Evolutionary conservation across 495 filamentous ascomycete species (phyloP), one percentile per base, ranked within the genome.

Genomic region (Hyaloscypha bicolor): DNA sequence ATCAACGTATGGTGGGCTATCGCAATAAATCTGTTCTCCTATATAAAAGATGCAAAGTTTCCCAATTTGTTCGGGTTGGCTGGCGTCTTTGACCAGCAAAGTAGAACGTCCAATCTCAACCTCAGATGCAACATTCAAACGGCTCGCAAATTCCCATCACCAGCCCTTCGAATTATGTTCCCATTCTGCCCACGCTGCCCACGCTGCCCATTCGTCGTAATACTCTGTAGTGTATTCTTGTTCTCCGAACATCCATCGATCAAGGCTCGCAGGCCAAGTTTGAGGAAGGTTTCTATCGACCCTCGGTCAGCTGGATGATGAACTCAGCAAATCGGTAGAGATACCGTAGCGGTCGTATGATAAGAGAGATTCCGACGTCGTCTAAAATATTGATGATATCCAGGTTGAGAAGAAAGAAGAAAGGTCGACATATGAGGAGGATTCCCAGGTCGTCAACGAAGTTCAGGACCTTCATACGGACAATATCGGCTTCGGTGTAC

Each of bases 361-460:
- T 32, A 21, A 70, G 31, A 31, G 39, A 42, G 9, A 60, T 60
- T 6, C 67, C 67, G 45, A 69, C 65, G 51, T 69, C 67, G 51
- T 69, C 67, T 32, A 69, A 9, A 57, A 69, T 56, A 29, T 69
- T 69, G 42, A 69, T 6, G 45, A 60, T 32, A 31, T 69, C 42
- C 45, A 62, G 57, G 32, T 57, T 52, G 42, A 29, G n/a, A 30
- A 48, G 53, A 12, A 56, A 56, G 53, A 56, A 56, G 22, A 56
- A 5, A 29, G 64, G 64, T 9, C 55, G 55, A 35, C 55, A 66
- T 6, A 70, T 39, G 32, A 70, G 35, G 21, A 42, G 21, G 21
- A 64, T 60, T 19, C 65, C 65, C 9, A 67, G 39, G 29, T 67
- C 59, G 60, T 67, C 65, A 32, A 67, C 30, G 45, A 62, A 45